These are phyloP conservation scores for Chalciporus piperatus DNA, from an alignment of 768 basidiomycete genomes.

Conservation along the genomic window DNA sequence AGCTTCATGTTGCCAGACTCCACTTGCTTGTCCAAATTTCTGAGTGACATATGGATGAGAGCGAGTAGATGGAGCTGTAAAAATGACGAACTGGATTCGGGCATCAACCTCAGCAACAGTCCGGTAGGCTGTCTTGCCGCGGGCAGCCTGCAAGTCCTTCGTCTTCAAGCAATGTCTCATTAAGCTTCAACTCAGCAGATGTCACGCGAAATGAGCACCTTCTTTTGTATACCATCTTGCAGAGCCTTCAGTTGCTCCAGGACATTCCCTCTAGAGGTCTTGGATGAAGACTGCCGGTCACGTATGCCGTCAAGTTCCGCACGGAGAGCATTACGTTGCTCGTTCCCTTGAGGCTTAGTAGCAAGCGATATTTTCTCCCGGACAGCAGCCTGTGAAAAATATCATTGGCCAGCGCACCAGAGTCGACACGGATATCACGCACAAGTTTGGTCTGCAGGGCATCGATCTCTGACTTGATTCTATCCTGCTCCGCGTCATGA, in stretches of 20 bases:
- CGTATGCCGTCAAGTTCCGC: conserved; percentile 81
- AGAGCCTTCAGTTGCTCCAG: conserved; percentile 76
- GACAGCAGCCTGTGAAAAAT: conserved; percentile 53
- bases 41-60: conserved; percentile 28
- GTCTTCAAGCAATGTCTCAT: conserved; percentile 44
- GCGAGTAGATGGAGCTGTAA: conserved; percentile 2
- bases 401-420: not conserved
- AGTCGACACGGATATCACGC: conserved; percentile 33
- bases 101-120: conserved; percentile 82
- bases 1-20: conserved; percentile 91
- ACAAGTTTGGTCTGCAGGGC: conserved; percentile 76
- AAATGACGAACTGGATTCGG: conserved; percentile 68
- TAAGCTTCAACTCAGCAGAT: not conserved
- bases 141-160: conserved; percentile 82
- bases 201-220: conserved; percentile 44
- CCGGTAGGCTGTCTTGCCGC: conserved; percentile 76
- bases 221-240: conserved; percentile 78
- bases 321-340: conserved; percentile 68
- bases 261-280: conserved; percentile 65
- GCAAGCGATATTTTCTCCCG: conserved; percentile 72
- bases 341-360: conserved; percentile 62
- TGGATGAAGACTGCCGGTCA: conserved; percentile 73
- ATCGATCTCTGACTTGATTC: conserved; percentile 81
- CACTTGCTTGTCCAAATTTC: conserved; percentile 83
- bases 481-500: conserved; percentile 86